Evolutionary conservation across 495 filamentous ascomycete genomes (phyloP), one percentile per base, ranked within the genome.

Genomic region (Cairneyella variabilis): DNA sequence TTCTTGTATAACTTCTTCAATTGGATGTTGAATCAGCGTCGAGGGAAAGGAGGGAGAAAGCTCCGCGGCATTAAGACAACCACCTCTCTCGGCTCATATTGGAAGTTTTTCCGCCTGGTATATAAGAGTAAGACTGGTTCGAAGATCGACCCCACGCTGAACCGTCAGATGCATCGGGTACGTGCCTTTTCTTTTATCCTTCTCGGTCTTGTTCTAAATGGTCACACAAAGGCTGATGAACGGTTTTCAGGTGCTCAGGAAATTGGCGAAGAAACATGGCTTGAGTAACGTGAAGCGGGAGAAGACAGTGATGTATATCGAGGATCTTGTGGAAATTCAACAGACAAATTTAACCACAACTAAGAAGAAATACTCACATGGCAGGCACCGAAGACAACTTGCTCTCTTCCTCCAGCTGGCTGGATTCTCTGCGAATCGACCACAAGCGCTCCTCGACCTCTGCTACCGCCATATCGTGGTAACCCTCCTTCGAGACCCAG

Each of bases 61-160:
- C 59, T 46, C 25, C 58, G 56, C 17, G 64, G 64, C 20, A 64
- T 71, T 21, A 63, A 63, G 51, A 58, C 46, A 36, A 66, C 67
- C 51, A 69, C 61, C 59, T 62, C 59, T 20, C 54, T 73, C 37
- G 60, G 69, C 47, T 54, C 48, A 53, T 73, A 70, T 45, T 73
- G 49, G 68, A 73, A 73, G 51, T 66, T 57, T 59, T 72, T 57
- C 60, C 52, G 62, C 51, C 61, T 71, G 9, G 51, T 69, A 23
- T 48, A 72, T 63, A 34, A 78, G 73, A 58, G 78, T 75, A 38
- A 79, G 71, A 20, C 63, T 66, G 12, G 77, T 74, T 17, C 80
- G 76, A 50, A 81, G 71, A 62, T 74, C 72, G 76, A 81, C 76
- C 64, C 72, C 10, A 59, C 52, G 48, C 56, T 57, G 26, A 66